These are phyloP conservation scores for Calcarisporium arbuscula DNA, from an alignment of 2,329 filamentous ascomycete species.

Conservation along the genomic window DNA sequence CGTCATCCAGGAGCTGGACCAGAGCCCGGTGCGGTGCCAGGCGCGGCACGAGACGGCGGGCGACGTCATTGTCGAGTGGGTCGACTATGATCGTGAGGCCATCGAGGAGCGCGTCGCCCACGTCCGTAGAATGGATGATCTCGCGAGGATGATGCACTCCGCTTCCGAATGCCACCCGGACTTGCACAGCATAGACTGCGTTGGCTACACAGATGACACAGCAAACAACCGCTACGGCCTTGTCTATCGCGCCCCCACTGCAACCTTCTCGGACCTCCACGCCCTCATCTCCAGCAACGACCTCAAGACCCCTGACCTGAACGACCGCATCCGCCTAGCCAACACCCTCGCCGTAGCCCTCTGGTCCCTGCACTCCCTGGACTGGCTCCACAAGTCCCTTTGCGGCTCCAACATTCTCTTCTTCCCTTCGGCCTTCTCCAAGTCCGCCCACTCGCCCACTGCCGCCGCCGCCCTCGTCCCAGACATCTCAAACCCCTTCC, in stretches of 20 bases:
- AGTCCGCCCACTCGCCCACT: conserved; percentile 20
- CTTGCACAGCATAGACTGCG: conserved; percentile 39
- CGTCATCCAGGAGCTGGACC: conserved; percentile 11
- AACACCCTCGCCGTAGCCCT: conserved; percentile 36
- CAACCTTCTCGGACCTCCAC: conserved; percentile 32
- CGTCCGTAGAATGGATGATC: conserved; percentile 38
- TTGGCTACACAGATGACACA: conserved; percentile 39
- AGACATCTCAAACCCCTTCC: conserved; percentile 35
- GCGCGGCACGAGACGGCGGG: conserved; percentile 26
- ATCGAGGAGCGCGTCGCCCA: conserved; percentile 36
- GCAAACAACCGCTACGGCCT: conserved; percentile 34
- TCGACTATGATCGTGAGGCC: conserved; percentile 36
- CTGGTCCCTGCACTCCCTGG: conserved; percentile 46
- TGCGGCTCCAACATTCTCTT: conserved; percentile 48
- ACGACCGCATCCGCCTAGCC: conserved; percentile 35
- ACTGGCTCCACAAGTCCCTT: conserved; percentile 52
- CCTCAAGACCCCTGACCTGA: conserved; percentile 38
- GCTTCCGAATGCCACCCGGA: conserved; percentile 38
- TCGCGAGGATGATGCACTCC: conserved; percentile 41
- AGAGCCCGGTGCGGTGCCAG: conserved; percentile 19
- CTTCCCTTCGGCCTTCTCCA: conserved; percentile 38
- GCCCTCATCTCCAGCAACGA: conserved; percentile 31
- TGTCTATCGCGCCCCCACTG: conserved; percentile 30
- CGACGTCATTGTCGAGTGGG: conserved; percentile 37
- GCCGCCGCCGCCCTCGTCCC: conserved; percentile 30